Evolutionary conservation across 78 protist genomes (phyloP).

Genomic region (Corallochytrium limacisporum): DNA sequence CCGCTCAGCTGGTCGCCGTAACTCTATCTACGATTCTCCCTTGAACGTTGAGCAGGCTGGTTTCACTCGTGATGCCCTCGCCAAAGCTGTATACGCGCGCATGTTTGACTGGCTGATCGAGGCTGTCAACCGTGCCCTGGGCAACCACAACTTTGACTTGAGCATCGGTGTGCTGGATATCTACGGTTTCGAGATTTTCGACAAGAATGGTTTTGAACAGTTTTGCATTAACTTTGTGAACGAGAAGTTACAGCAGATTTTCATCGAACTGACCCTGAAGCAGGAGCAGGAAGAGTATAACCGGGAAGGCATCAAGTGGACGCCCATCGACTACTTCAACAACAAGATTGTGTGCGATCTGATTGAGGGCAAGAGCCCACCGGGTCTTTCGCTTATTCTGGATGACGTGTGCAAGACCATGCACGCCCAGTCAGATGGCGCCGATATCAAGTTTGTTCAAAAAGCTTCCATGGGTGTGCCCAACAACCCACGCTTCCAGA

Average conservation of each 20-base stretch:
- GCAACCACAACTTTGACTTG: neutral
- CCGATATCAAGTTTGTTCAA: slow-evolving; percentile 63
- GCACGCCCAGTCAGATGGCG: slow-evolving; percentile 61
- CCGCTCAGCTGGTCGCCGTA: neutral
- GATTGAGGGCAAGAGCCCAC: slow-evolving; percentile 62
- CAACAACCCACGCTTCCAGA: slow-evolving; percentile 45
- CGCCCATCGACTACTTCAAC: slow-evolving; percentile 64
- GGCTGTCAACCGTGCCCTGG: slow-evolving; percentile 13
- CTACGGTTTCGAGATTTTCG: slow-evolving; percentile 79
- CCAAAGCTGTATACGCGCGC: slow-evolving; percentile 80
- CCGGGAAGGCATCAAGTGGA: slow-evolving; percentile 82
- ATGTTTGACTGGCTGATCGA: slow-evolving; percentile 71
- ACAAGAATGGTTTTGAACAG: slow-evolving; percentile 57
- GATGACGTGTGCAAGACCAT: slow-evolving; percentile 72
- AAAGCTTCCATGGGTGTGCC: slow-evolving; percentile 25
- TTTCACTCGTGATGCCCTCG: slow-evolving; percentile 65
- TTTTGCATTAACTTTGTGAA: slow-evolving; percentile 75
- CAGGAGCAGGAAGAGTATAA: slow-evolving; percentile 73
- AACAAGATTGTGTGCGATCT: slow-evolving; percentile 76
- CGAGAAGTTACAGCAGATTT: slow-evolving; percentile 80
- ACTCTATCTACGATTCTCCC: slow-evolving; percentile 12
- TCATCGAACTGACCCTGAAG: slow-evolving; percentile 73
- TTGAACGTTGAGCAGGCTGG: neutral
- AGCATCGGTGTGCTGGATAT: slow-evolving; percentile 71
- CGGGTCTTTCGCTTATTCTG: slow-evolving; percentile 68